These are phyloP conservation scores for Candida taoyuanica DNA, from an alignment of 805 yeast species.

Conservation along the genomic window DNA sequence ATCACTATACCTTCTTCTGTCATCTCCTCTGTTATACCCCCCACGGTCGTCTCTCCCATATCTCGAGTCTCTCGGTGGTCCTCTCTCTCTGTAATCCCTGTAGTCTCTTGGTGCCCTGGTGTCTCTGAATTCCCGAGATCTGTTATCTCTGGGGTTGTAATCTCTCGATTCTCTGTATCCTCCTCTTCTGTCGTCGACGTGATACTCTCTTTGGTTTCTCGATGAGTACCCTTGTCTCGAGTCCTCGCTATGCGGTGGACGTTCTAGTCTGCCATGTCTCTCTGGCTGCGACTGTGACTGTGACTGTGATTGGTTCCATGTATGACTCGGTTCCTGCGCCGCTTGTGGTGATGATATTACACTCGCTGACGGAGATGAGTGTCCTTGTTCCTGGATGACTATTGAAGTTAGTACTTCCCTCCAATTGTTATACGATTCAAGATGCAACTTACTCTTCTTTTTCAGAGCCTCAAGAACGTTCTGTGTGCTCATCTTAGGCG, in stretches of 20 bases:
- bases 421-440: not conserved
- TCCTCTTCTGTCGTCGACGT: constrained; percentile 5
- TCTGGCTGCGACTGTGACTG: not conserved
- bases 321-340: not conserved
- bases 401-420: constrained; percentile 5
- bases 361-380: not conserved
- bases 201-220: constrained; percentile 7
- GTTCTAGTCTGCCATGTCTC: not conserved
- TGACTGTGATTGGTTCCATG: too few relatives aligned
- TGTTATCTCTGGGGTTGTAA: too few relatives aligned
- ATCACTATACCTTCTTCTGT: constrained; percentile 2
- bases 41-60: constrained; percentile 2
- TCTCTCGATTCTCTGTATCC: constrained; percentile 6
- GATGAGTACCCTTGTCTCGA: constrained; percentile 3
- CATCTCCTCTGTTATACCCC: constrained; percentile 5
- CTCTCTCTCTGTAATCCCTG: constrained; percentile 1
- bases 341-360: not conserved
- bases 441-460: constrained; percentile 20
- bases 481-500: constrained; percentile 25
- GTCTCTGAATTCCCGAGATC: too few relatives aligned
- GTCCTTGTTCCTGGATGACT: constrained; percentile 17
- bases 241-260: not conserved
- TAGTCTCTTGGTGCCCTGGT: constrained; percentile 9
- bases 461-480: constrained; percentile 23
- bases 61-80: constrained; percentile 1